These are phyloP conservation scores for Picea abies DNA, from an alignment of 83 land plant genomes.

Conservation along the genomic window DNA sequence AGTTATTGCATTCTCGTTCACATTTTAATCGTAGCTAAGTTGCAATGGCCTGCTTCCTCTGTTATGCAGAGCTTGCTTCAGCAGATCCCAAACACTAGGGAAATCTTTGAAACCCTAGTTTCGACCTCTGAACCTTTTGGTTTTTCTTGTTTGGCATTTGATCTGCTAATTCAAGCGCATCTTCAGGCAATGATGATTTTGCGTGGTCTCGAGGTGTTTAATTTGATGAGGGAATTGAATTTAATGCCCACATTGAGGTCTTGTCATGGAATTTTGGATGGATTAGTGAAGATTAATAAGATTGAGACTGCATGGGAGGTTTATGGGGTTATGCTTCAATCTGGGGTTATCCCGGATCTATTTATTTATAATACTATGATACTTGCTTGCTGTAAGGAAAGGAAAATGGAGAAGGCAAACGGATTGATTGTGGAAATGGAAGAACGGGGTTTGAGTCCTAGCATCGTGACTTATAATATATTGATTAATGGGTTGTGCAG, in stretches of 20 bases:
- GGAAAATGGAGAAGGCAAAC: conserved; percentile 36
- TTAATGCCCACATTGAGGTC: conserved; percentile 36
- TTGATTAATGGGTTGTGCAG: conserved; percentile 55
- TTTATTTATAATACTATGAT: conserved; percentile 46
- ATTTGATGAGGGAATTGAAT: background rate
- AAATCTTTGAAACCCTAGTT: conserved; percentile 23
- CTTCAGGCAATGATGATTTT: conserved; percentile 31
- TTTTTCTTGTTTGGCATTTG: conserved; percentile 35
- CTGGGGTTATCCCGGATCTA: conserved; percentile 29
- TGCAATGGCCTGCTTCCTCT: conserved; percentile 58
- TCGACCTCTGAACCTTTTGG: background rate
- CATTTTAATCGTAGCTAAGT: conserved; percentile 25
- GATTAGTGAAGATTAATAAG: conserved; percentile 29
- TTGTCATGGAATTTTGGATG: conserved; percentile 42
- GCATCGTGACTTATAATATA: conserved; percentile 56
- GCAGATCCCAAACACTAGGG: conserved; percentile 16
- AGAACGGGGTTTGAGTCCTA: conserved; percentile 42
- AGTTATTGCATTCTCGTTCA: conserved; percentile 59
- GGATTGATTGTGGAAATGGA: conserved; percentile 51
- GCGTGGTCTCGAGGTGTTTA: conserved; percentile 36
- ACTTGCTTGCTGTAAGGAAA: conserved; percentile 53
- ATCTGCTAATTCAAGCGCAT: conserved; percentile 51
- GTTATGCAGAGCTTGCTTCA: conserved; percentile 49
- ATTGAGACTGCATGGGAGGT: conserved; percentile 35
- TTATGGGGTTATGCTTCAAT: conserved; percentile 30